A percentile compares a stretch with the other conserved stretches of the same genome.
These are phyloP conservation scores for Suillus placidus DNA, from an alignment of 768 basidiomycete species.

Conservation along the genomic window DNA sequence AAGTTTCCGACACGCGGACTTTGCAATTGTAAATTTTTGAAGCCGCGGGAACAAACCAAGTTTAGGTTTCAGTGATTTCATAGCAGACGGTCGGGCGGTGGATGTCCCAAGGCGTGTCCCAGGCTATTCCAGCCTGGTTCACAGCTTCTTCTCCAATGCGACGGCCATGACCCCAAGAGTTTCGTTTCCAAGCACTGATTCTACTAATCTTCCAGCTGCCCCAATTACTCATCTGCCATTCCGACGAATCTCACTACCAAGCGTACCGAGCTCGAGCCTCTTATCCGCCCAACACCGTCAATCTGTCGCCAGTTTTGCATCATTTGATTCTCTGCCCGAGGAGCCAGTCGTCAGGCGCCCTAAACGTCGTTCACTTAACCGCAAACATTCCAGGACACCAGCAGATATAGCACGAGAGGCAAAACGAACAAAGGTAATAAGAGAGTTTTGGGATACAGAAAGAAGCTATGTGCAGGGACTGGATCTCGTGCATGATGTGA, in stretches of 20 bases:
- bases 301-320: slow-evolving; percentile 70
- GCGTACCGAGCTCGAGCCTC: slow-evolving; percentile 53
- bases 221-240: slow-evolving; percentile 60
- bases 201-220: slow-evolving; percentile 25
- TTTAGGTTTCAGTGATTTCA: slow-evolving; percentile 4
- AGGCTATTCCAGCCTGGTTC: background rate
- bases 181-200: slow-evolving; percentile 37
- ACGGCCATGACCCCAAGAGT: slow-evolving; percentile 29
- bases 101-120: background rate
- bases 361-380: slow-evolving; percentile 40
- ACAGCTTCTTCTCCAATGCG: slow-evolving; percentile 15
- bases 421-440: slow-evolving; percentile 71
- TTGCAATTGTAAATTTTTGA: background rate
- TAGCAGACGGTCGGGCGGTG: background rate
- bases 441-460: slow-evolving; percentile 83
- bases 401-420: slow-evolving; percentile 50
- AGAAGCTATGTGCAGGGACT: slow-evolving; percentile 79
- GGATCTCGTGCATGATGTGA: slow-evolving; percentile 78
- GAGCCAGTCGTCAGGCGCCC: slow-evolving; percentile 36
- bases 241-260: slow-evolving; percentile 62
- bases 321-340: slow-evolving; percentile 73
- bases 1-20: too few species aligned
- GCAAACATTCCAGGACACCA: slow-evolving; percentile 24
- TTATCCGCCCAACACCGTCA: slow-evolving; percentile 48
- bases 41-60: slow-evolving; percentile 4